phyloP scores from a whole-genome alignment of 129 eudicot genomes.

The Arctium lappa region DNA sequence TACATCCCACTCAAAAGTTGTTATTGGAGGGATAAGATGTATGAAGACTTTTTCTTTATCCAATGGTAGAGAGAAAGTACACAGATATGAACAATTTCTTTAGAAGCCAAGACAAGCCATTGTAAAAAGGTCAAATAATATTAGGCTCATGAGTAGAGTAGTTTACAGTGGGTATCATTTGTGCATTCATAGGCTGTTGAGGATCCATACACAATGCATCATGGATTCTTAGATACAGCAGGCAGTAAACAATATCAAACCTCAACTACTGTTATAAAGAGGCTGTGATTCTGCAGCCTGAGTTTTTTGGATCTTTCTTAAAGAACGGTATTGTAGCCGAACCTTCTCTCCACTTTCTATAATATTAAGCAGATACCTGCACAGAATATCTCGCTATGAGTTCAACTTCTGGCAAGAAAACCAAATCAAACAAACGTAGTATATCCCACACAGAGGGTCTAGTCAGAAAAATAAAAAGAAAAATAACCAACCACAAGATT shows the following conservation, averaged over 20 bases:
- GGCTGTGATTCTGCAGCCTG: conserved; percentile 40
- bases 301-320: conserved; percentile 35
- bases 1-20: background rate
- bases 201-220: background rate
- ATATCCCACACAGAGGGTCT: background rate
- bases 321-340: conserved; percentile 71
- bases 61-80: too few relatives aligned
- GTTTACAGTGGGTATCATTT: background rate
- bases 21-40: too few relatives aligned
- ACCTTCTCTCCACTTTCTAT: conserved; percentile 63
- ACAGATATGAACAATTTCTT: too few relatives aligned
- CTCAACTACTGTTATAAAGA: conserved; percentile 34
- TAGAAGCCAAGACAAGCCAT: background rate
- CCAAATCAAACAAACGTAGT: background rate
- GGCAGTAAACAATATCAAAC: background rate
- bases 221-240: background rate
- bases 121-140: background rate
- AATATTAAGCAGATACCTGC: conserved; percentile 64
- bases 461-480: background rate
- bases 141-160: background rate
- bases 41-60: too few relatives aligned
- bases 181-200: background rate
- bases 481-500: background rate
- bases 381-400: background rate
- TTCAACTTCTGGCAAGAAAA: background rate